phyloP scores from a whole-genome alignment of 1,139 yeast species.

The Debaryomyces singareniensis region DNA sequence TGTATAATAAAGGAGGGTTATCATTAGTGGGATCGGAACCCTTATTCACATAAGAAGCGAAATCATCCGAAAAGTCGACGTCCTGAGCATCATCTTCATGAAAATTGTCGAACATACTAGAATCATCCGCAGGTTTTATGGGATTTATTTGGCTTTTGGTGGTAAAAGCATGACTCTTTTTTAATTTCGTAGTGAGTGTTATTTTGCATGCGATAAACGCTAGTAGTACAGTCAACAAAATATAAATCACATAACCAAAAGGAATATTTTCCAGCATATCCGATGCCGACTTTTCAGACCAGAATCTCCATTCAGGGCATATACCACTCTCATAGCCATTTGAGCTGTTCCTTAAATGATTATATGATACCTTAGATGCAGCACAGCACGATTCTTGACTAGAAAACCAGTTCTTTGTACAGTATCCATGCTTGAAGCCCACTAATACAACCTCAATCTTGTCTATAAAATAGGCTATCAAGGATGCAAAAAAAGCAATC shows the following conservation, averaged over 20 bases:
- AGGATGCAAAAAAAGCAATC: slow-evolving; percentile 43
- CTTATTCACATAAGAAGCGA: too few relatives aligned
- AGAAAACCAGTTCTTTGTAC: slow-evolving; percentile 40
- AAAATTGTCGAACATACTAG: too few relatives aligned
- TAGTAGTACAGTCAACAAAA: slow-evolving; percentile 31
- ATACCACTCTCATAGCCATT: not conserved
- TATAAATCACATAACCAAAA: slow-evolving; percentile 34
- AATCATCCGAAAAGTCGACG: not conserved
- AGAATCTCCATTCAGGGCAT: slow-evolving; percentile 42
- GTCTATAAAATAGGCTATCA: slow-evolving; percentile 49
- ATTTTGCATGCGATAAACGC: slow-evolving; percentile 43
- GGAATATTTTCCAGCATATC: slow-evolving; percentile 18
- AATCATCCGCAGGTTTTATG: too few relatives aligned
- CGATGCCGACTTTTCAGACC: too few relatives aligned
- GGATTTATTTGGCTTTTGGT: too few relatives aligned
- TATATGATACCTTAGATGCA: not conserved
- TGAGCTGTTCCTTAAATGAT: not conserved
- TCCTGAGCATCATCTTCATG: too few relatives aligned
- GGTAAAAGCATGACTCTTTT: too few relatives aligned
- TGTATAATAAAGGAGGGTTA: slow-evolving; percentile 24
- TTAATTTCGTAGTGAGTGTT: slow-evolving; percentile 46
- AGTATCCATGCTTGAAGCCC: slow-evolving; percentile 52
- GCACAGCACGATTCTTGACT: slow-evolving; percentile 43
- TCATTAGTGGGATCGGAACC: not conserved
- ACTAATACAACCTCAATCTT: slow-evolving; percentile 44